Conservation (phyloP, 2,329 filamentous ascomycete genomes). For the Chaetoscypha palmicola region DNA sequence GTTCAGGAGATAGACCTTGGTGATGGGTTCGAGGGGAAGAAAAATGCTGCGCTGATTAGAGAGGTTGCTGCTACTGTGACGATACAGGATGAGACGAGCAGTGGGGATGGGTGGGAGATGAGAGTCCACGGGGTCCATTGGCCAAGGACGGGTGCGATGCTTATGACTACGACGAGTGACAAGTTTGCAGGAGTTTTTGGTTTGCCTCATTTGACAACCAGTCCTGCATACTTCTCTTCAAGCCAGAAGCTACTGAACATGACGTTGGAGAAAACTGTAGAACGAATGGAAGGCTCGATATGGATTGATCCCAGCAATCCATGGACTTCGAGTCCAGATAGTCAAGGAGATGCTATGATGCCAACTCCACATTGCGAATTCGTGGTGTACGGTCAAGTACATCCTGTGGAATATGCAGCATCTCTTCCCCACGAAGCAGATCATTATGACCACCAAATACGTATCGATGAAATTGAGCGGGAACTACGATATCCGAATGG, state of each 20-base stretch:
- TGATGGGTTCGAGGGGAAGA: slow-evolving; percentile 7
- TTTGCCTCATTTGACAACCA: slow-evolving; percentile 73
- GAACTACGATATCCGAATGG: slow-evolving; percentile 57
- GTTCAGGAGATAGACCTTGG: slow-evolving; percentile 6
- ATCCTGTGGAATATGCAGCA: slow-evolving; percentile 31
- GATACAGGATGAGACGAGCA: slow-evolving; percentile 63
- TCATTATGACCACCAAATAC: slow-evolving; percentile 24
- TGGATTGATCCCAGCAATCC: slow-evolving; percentile 58
- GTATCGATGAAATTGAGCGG: slow-evolving; percentile 50
- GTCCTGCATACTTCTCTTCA: slow-evolving; percentile 44
- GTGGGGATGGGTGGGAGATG: slow-evolving; percentile 72
- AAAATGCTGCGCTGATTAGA: slow-evolving; percentile 44
- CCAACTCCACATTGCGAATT: slow-evolving; percentile 79
- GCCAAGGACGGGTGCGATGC: slow-evolving; percentile 67
- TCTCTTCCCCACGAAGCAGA: slow-evolving; percentile 26
- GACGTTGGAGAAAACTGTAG: slow-evolving; percentile 61
- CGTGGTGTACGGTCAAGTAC: slow-evolving; percentile 75
- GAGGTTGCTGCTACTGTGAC: slow-evolving; percentile 64
- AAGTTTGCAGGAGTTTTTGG: slow-evolving; percentile 91
- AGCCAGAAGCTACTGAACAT: slow-evolving; percentile 62
- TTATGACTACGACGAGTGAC: slow-evolving; percentile 85
- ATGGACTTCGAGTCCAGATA: slow-evolving; percentile 67
- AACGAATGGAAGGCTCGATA: slow-evolving; percentile 51
- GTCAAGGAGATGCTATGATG: slow-evolving; percentile 49
- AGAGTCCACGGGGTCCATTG: slow-evolving; percentile 80